Base-by-base conservation (phyloP, 2,329 filamentous ascomycete genomes). In the Aspergillus tanneri region DNA sequence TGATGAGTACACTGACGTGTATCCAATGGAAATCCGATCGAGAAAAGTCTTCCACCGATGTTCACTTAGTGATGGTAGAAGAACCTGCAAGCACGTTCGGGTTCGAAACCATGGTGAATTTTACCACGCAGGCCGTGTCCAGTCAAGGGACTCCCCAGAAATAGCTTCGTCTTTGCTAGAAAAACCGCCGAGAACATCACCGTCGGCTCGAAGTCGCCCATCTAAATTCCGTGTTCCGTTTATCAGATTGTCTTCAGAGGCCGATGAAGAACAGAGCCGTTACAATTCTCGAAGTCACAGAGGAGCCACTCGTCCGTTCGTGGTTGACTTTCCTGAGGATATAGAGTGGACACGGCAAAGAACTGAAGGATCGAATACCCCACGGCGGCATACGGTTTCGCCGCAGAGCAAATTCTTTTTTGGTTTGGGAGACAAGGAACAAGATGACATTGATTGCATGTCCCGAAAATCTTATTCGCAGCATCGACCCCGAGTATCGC, bases 31-130 rank as follows among this genome's bases (percentile, higher is more conserved):
- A 47, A 44, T 55, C 25, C 58, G 57, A 43, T 60, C 43, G 28
- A 61, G 49, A 52, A 53, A 53, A 37, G 43, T 55, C 11, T 55
- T 56, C 37, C 54, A 50, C 44, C 49, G 45, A 27, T 55, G 53
- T 38, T 18, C 52, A 28, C 50, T 54, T 32, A 57, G 45, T 28
- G 46, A 52, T 37, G 44, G 50, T 16, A 39, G 32, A 19, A 38
- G 44, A 19, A 40, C 54, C 40, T 54, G 48, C 51, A 49, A 34
- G 21, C 48, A 47, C 16, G 48, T 50, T 23, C 43, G 47, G 27
- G 14, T 52, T 11, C 45, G 55, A 32, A 46, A 61, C 23, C 42
- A 42, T 40, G 51, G 47, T 24, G 48, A 55, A 46, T 45, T 52
- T 11, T 59, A 53, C 28, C 54, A 56, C 43, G 38, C 40, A 38